phyloP scores from a whole-genome alignment of 2,329 filamentous ascomycete genomes.

The Phialocephala subalpina region DNA sequence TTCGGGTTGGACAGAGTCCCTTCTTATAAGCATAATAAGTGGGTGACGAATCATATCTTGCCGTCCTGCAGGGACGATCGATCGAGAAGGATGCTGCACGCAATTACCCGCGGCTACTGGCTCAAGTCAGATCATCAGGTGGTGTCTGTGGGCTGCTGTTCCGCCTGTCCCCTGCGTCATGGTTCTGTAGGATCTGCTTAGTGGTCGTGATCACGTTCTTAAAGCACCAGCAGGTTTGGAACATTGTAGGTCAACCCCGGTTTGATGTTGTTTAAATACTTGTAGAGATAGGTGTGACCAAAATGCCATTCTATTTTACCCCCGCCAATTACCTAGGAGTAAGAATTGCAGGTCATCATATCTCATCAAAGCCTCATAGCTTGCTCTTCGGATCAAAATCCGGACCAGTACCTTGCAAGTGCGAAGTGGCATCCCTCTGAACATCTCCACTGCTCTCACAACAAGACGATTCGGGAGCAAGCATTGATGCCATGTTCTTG shows the following conservation, averaged over 20 bases:
- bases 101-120: constrained; percentile 4
- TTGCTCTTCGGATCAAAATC: constrained; percentile 37
- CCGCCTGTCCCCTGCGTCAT: neutral
- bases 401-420: constrained; percentile 35
- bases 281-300: neutral
- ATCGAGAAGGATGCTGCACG: neutral
- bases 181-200: neutral
- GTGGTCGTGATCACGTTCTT: neutral
- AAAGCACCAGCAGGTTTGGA: neutral
- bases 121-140: constrained; percentile 1
- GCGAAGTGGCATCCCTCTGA: constrained; percentile 28
- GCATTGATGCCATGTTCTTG: constrained; percentile 50
- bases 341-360: no score
- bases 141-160: neutral
- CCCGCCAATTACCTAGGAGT: no score
- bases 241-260: neutral
- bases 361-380: constrained; percentile 14
- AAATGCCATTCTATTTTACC: neutral
- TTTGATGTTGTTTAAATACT: neutral
- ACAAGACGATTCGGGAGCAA: constrained; percentile 25
- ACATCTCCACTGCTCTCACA: constrained; percentile 35
- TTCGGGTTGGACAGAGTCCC: neutral
- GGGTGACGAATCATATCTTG: neutral
- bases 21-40: neutral
- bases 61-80: neutral